Evolutionary conservation across 208 protist genomes (phyloP).

Genomic region (Trypanosoma melophagium): DNA sequence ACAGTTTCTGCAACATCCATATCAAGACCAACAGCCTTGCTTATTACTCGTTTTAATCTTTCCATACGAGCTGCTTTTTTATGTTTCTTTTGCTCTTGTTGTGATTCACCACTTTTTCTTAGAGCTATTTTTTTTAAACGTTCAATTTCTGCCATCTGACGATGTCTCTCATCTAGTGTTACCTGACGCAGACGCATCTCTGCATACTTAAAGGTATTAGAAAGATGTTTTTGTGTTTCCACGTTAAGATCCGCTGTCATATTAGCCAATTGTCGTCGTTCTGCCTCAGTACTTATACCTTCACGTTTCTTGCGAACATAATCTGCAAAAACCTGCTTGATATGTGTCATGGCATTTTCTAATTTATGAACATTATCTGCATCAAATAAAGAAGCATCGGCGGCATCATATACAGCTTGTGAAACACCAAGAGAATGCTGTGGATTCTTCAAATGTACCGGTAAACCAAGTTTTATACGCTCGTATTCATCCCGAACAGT

Average conservation of each 20-base stretch:
- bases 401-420: constrained; percentile 74
- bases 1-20: constrained; percentile 62
- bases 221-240: constrained; percentile 73
- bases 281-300: constrained; percentile 73
- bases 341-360: constrained; percentile 77
- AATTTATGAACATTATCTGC: constrained; percentile 63
- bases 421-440: constrained; percentile 67
- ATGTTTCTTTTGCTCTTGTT: not conserved
- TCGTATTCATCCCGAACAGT: constrained; percentile 75
- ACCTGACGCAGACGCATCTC: constrained; percentile 54
- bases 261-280: constrained; percentile 71
- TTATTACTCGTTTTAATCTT: constrained; percentile 42
- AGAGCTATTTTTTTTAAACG: constrained; percentile 31
- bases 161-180: constrained; percentile 49
- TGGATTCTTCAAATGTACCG: constrained; percentile 70
- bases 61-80: constrained; percentile 24
- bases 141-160: constrained; percentile 56
- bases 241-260: constrained; percentile 74
- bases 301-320: constrained; percentile 74
- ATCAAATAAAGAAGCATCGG: constrained; percentile 72
- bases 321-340: constrained; percentile 88
- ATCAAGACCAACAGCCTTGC: constrained; percentile 66
- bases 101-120: constrained; percentile 22
- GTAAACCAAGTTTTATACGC: constrained; percentile 78
- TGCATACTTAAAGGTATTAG: constrained; percentile 80